Base-by-base conservation (phyloP, 2,329 filamentous ascomycete species). In the Fusarium virguliforme region DNA sequence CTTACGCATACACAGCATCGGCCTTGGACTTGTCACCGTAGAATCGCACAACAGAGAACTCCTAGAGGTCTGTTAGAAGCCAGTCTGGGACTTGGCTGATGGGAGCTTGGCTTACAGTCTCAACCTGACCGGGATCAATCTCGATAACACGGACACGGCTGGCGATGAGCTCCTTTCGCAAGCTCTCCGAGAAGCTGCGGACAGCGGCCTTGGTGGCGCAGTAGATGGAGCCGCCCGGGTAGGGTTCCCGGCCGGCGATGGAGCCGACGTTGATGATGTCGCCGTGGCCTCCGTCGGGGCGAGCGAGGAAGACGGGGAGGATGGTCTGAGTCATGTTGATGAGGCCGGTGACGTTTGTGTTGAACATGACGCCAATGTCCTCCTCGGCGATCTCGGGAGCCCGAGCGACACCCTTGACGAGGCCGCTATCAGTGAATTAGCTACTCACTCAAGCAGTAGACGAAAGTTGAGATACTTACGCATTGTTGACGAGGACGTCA, bases 261-360 rank as follows among this genome's bases (percentile, higher is more conserved):
- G 91, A 94, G 68, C 95, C 95, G 77, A 98, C 84, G 79, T 98
- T 98, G 84, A 99, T 97, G 79, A 99, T 95, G 79, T 98, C 96
- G 75, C 95, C 95, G 46, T 88, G 85, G 63, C 94, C 95, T 65
- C 92, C 91, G 62, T 95, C 87, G 78, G 83, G 89, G 81, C 88
- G 93, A 75, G 88, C 85, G 81, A 94, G 92, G 86, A 95, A 97
- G 79, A 94, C 90, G 58, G 93, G 90, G 18, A 98, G 82, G 43
- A 98, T 86, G 50, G 93, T 93, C 85, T 99, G 96, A 1, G 96
- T 98, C 92, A 98, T 94, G 85, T 95, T 93, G 85, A 99, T 96
- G 35, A 99, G 86, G 30, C 96, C 96, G 2, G 92, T 96, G 58
- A 98, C 95, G 80, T 99, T 99, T 64, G 96, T 98, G 51, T 88